A percentile compares a stretch with the other conserved stretches of the same genome.
Conservation (phyloP, 2,329 filamentous ascomycete genomes). For the Hymenotorrendiella dingleyae region DNA sequence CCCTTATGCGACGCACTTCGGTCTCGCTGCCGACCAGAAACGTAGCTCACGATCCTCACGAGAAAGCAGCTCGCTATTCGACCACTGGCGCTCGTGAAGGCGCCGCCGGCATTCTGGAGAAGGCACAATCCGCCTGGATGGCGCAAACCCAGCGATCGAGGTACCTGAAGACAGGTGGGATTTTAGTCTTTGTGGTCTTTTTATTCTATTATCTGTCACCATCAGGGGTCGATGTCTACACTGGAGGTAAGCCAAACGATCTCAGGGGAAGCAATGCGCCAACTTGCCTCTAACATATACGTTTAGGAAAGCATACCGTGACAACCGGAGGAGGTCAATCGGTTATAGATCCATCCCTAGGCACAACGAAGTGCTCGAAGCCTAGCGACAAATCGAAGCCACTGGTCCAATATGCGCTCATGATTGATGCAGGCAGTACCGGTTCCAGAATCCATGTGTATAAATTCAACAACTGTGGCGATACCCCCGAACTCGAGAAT, state of each 20-base stretch:
- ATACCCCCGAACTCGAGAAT: constrained; percentile 87
- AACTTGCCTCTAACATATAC: constrained; percentile 2
- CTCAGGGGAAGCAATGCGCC: not conserved
- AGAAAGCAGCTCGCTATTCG: constrained; percentile 57
- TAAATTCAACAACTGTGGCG: constrained; percentile 97
- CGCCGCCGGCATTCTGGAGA: constrained; percentile 42
- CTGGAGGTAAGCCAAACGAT: constrained; percentile 16
- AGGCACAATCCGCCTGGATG: constrained; percentile 52
- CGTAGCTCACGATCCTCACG: constrained; percentile 54
- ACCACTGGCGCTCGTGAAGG: constrained; percentile 37
- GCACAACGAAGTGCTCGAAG: constrained; percentile 71
- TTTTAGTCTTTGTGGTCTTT: constrained; percentile 53
- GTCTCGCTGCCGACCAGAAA: constrained; percentile 59
- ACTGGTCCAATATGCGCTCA: constrained; percentile 93
- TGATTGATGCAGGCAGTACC: constrained; percentile 98
- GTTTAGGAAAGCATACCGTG: constrained; percentile 1
- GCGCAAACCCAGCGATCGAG: constrained; percentile 59
- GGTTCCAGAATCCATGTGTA: constrained; percentile 98
- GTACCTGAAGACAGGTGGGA: constrained; percentile 59
- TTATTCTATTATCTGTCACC: constrained; percentile 61
- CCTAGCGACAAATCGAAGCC: constrained; percentile 85
- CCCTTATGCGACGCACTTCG: constrained; percentile 58
- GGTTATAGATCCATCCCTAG: constrained; percentile 55
- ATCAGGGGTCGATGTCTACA: constrained; percentile 36
- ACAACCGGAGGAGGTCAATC: constrained; percentile 41